These are phyloP conservation scores for Wickerhamiella lipophila DNA, from an alignment of 805 yeast species.

Conservation along the genomic window DNA sequence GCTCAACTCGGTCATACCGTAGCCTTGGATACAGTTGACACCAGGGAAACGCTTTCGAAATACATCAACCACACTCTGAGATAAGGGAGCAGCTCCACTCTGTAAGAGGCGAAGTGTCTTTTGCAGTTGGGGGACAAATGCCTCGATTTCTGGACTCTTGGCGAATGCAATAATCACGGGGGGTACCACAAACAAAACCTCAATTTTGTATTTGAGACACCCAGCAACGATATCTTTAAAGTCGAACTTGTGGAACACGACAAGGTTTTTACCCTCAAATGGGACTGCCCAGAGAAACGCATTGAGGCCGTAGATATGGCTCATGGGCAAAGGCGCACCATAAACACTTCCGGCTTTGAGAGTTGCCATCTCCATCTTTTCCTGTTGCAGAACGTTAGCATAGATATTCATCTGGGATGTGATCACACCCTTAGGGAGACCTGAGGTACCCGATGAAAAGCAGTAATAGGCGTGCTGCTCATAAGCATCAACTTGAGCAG, in stretches of 20 bases:
- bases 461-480: constrained; percentile 23
- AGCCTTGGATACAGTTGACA: constrained; percentile 20
- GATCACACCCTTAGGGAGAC: constrained; percentile 69
- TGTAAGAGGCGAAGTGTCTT: constrained; percentile 28
- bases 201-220: constrained; percentile 27
- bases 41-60: constrained; percentile 14
- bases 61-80: constrained; percentile 14
- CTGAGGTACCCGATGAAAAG: constrained; percentile 32
- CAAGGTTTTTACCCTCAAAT: constrained; percentile 18
- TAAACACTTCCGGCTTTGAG: constrained; percentile 22
- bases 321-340: constrained; percentile 23
- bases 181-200: constrained; percentile 33
- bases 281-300: constrained; percentile 23
- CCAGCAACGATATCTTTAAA: constrained; percentile 24
- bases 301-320: constrained; percentile 27
- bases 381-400: constrained; percentile 26
- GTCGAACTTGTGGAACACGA: constrained; percentile 27
- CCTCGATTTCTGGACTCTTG: constrained; percentile 33
- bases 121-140: constrained; percentile 32
- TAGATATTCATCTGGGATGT: constrained; percentile 44
- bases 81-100: constrained; percentile 38
- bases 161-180: constrained; percentile 37
- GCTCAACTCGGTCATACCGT: constrained; percentile 50
- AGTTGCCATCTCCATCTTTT: constrained; percentile 23
- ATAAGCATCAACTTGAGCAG: constrained; percentile 10